These are phyloP conservation scores for Antrodiella citrinella DNA, from an alignment of 768 basidiomycete species.

Conservation along the genomic window DNA sequence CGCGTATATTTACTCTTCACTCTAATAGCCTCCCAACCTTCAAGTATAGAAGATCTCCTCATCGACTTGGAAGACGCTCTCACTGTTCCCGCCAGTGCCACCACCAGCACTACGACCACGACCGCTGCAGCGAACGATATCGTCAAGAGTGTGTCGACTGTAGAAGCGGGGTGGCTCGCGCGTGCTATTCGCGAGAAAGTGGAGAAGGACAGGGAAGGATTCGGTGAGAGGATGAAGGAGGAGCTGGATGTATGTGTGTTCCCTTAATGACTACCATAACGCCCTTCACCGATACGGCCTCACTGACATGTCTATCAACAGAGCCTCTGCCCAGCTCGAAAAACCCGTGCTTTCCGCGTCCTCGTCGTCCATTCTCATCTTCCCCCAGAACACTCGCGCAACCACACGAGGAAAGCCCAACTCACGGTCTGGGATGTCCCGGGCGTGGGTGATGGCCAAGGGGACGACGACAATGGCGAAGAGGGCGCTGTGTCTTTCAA, in stretches of 20 bases:
- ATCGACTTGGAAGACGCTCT: constrained; percentile 51
- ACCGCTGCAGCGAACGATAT: constrained; percentile 27
- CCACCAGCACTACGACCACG: neutral
- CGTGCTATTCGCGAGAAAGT: constrained; percentile 40
- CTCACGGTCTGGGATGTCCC: constrained; percentile 81
- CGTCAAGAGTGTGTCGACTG: constrained; percentile 31
- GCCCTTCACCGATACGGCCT: neutral
- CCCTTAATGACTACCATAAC: neutral
- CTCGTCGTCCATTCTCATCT: constrained; percentile 54
- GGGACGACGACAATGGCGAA: constrained; percentile 44
- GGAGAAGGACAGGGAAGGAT: constrained; percentile 39
- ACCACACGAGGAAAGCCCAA: constrained; percentile 49
- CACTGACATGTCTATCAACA: constrained; percentile 20
- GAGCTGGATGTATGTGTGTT: constrained; percentile 58
- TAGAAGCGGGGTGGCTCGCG: constrained; percentile 59
- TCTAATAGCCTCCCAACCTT: too few relatives aligned
- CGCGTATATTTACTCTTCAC: too few relatives aligned
- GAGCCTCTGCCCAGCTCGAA: constrained; percentile 60
- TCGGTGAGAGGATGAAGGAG: constrained; percentile 54
- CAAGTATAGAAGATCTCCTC: constrained; percentile 39
- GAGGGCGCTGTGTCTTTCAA: constrained; percentile 38
- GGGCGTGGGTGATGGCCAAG: constrained; percentile 42
- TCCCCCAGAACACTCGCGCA: neutral
- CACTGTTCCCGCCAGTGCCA: neutral
- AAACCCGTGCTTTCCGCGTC: constrained; percentile 72